Conservation (phyloP, 2,329 filamentous ascomycete genomes). For the Colletotrichum lini region DNA sequence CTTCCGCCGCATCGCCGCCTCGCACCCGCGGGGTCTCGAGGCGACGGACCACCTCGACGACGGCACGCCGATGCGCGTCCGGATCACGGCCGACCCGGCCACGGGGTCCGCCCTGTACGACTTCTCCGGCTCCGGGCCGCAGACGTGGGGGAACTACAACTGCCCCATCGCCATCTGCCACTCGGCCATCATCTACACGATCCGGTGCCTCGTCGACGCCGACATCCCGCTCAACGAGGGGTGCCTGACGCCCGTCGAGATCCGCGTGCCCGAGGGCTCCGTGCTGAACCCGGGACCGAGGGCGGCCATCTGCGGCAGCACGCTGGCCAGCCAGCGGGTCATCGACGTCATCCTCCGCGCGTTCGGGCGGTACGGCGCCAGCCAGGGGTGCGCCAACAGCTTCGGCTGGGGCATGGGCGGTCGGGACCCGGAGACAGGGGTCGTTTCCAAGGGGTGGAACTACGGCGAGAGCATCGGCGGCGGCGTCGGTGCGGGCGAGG, state of each 20-base stretch:
- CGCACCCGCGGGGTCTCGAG: conserved; percentile 38
- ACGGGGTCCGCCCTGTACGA: conserved; percentile 54
- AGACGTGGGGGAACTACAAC: conserved; percentile 55
- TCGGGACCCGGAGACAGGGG: conserved; percentile 46
- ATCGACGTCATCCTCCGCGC: conserved; percentile 52
- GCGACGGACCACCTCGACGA: conserved; percentile 55
- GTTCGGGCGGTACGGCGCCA: conserved; percentile 47
- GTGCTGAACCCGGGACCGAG: conserved; percentile 53
- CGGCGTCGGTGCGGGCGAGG: conserved; percentile 51
- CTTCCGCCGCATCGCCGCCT: conserved; percentile 52
- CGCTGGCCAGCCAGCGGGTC: conserved; percentile 57
- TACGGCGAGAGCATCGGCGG: conserved; percentile 54
- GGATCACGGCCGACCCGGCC: conserved; percentile 49
- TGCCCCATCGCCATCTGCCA: conserved; percentile 54
- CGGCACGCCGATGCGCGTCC: conserved; percentile 53
- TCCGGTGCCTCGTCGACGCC: conserved; percentile 52
- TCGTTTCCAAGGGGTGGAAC: conserved; percentile 44
- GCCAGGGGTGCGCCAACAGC: conserved; percentile 52
- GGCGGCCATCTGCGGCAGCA: conserved; percentile 70
- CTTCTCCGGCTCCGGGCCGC: conserved; percentile 54
- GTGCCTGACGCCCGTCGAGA: conserved; percentile 53
- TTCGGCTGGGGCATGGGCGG: conserved; percentile 55
- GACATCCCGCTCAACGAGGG: conserved; percentile 59
- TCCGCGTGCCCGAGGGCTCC: conserved; percentile 50
- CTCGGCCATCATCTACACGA: conserved; percentile 57